Evolutionary conservation across 768 basidiomycete genomes (phyloP).

Genomic region (Gymnopilus dilepis): DNA sequence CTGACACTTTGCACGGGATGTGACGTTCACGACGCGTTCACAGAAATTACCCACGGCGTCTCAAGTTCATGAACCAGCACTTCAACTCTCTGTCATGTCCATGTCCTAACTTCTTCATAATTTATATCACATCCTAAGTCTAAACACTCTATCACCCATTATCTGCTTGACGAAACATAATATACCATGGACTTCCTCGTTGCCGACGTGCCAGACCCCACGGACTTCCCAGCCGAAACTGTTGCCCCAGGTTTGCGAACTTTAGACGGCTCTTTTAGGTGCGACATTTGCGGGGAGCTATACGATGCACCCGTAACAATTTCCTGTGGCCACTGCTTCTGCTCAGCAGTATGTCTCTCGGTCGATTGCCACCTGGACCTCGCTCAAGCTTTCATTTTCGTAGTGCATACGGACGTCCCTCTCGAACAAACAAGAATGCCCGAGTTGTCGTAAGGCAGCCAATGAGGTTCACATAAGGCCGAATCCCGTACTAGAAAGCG

Average conservation of each 20-base stretch:
- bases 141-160: background rate
- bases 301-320: slow-evolving; percentile 77
- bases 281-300: slow-evolving; percentile 77
- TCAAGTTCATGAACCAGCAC: background rate
- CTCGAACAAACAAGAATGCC: slow-evolving; percentile 68
- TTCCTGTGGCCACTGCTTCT: slow-evolving; percentile 82
- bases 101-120: background rate
- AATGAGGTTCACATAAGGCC: slow-evolving; percentile 69
- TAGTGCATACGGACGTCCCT: slow-evolving; percentile 77
- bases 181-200: slow-evolving; percentile 25
- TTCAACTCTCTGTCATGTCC: background rate
- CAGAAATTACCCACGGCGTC: too few species aligned
- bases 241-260: slow-evolving; percentile 58
- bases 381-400: background rate
- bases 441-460: slow-evolving; percentile 64
- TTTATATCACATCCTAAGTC: background rate
- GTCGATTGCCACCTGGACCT: slow-evolving; percentile 5
- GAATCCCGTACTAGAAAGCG: slow-evolving; percentile 74
- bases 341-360: slow-evolving; percentile 61
- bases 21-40: slow-evolving; percentile 18
- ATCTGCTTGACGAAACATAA: background rate
- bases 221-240: slow-evolving; percentile 63
- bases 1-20: slow-evolving; percentile 7
- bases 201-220: slow-evolving; percentile 55
- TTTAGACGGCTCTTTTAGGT: slow-evolving; percentile 71